These are phyloP conservation scores for Ramularia endophylla DNA, from an alignment of 2,329 filamentous ascomycete genomes.

Conservation along the genomic window DNA sequence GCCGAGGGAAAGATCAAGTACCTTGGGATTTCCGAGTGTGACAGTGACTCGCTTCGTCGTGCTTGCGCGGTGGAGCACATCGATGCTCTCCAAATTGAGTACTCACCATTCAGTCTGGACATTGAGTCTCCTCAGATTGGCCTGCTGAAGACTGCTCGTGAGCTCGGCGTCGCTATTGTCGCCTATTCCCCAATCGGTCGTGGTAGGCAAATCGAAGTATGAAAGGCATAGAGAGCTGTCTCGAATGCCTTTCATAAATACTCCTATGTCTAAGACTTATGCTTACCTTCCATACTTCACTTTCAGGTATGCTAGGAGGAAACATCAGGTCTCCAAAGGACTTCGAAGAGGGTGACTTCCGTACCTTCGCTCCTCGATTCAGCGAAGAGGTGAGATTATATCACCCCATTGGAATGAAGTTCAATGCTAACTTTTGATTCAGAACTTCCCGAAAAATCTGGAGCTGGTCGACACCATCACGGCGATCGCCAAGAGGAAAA, in stretches of 20 bases:
- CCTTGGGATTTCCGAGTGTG: slow-evolving; percentile 51
- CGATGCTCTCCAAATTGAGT: slow-evolving; percentile 49
- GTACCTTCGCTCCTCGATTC: slow-evolving; percentile 45
- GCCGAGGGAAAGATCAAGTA: slow-evolving; percentile 53
- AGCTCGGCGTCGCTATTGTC: slow-evolving; percentile 53
- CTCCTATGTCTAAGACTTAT: too few species aligned
- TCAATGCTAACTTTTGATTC: not conserved
- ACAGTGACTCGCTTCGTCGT: slow-evolving; percentile 46
- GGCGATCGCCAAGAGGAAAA: slow-evolving; percentile 49
- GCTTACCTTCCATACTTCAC: too few species aligned
- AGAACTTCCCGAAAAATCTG: slow-evolving; percentile 52
- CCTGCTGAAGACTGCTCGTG: slow-evolving; percentile 50
- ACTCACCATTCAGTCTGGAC: slow-evolving; percentile 47
- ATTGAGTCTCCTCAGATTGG: slow-evolving; percentile 50
- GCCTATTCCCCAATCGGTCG: slow-evolving; percentile 56
- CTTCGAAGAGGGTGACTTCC: slow-evolving; percentile 46
- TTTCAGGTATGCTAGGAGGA: slow-evolving; percentile 51
- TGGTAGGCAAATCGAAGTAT: too few species aligned
- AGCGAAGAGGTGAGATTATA: slow-evolving; percentile 30
- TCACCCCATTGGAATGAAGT: not conserved
- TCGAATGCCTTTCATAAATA: too few species aligned
- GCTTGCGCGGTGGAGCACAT: slow-evolving; percentile 48
- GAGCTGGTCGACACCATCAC: slow-evolving; percentile 47
- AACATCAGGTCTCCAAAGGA: slow-evolving; percentile 42
- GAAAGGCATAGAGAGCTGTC: too few species aligned